phyloP scores from a whole-genome alignment of 2,329 filamentous ascomycete genomes.

The Orbilia oligospora region DNA sequence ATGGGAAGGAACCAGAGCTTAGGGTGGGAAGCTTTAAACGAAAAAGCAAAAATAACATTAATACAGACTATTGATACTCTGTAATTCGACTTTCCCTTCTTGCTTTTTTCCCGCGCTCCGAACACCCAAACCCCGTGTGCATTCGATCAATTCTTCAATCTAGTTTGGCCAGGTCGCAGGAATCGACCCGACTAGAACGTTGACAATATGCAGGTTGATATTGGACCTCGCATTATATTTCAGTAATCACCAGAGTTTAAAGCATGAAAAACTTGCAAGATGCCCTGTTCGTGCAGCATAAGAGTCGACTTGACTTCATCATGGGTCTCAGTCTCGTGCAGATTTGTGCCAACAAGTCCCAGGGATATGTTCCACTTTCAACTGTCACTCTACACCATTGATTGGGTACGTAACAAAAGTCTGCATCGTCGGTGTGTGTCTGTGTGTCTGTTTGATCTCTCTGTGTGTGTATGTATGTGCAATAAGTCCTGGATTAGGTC shows the following conservation, averaged over 20 bases:
- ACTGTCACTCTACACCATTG: conserved; percentile 4
- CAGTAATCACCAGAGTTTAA: conserved; percentile 46
- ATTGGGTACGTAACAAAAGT: conserved; percentile 12
- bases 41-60: conserved; percentile 32
- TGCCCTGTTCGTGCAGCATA: conserved; percentile 44
- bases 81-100: neutral
- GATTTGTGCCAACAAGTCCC: conserved; percentile 30
- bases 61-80: neutral
- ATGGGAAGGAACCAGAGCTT: neutral
- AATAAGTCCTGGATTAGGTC: neutral
- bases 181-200: conserved; percentile 59
- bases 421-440: conserved; percentile 2
- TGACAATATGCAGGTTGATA: conserved; percentile 53
- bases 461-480: neutral
- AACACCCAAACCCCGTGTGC: neutral
- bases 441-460: neutral
- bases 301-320: conserved; percentile 39
- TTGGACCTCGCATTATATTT: conserved; percentile 51
- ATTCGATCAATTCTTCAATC: conserved; percentile 34
- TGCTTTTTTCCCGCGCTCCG: conserved; percentile 34
- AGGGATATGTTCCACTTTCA: conserved; percentile 31
- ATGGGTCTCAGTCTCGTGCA: conserved; percentile 52
- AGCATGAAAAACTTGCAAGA: conserved; percentile 47
- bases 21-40: conserved; percentile 16
- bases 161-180: conserved; percentile 27